Conservation (phyloP, 257 asterid species). For the Cinchona pubescens region DNA sequence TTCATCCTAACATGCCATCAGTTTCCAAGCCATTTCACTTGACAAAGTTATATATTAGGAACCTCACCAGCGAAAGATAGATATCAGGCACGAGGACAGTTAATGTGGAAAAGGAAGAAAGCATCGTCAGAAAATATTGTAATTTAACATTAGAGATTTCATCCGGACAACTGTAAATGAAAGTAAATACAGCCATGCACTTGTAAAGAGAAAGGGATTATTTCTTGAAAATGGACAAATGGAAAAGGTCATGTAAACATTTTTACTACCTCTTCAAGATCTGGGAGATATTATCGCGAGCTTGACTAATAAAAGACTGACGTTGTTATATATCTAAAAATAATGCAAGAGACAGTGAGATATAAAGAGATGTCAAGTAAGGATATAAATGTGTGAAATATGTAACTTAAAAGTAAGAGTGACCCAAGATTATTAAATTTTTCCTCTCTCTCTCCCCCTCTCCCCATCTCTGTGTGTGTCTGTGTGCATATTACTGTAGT, state of each 20-base stretch:
- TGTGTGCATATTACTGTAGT: not conserved
- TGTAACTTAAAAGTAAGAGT: conserved; percentile 4
- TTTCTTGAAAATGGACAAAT: not conserved
- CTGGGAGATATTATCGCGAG: conserved; percentile 69
- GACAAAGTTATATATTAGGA: not conserved
- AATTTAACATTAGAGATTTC: not conserved
- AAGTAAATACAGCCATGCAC: not conserved
- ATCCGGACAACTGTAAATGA: not conserved
- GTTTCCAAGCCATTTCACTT: not conserved
- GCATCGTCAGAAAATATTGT: not conserved
- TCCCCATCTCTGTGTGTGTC: no score
- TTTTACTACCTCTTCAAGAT: conserved; percentile 54
- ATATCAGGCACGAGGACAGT: not conserved
- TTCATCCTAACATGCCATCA: not conserved
- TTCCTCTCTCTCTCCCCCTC: not conserved
- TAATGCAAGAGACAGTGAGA: not conserved
- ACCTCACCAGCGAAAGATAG: not conserved
- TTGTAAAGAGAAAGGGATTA: not conserved
- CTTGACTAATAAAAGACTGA: conserved; percentile 64
- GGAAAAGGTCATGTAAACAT: conserved; percentile 6
- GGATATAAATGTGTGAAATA: not conserved
- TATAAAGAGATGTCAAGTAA: not conserved
- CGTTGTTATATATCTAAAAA: conserved; percentile 68
- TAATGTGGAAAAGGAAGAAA: not conserved
- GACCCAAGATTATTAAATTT: not conserved